phyloP scores from a whole-genome alignment of 441 rosid species.

The Flueggea neowawraea region DNA sequence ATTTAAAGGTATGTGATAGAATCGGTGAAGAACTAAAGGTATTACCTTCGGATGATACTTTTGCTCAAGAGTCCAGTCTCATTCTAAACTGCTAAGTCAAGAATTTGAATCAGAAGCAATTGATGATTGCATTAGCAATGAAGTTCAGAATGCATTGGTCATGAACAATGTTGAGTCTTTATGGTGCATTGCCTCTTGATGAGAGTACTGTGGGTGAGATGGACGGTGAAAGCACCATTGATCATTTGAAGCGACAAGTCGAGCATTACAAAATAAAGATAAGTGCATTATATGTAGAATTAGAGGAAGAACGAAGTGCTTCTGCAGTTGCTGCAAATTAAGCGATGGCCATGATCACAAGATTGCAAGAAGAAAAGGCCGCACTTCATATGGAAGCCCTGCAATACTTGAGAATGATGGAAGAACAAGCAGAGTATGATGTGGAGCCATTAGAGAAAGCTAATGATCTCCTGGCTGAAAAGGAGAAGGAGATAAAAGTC shows the following conservation, averaged over 20 bases:
- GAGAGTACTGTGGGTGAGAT: constrained; percentile 19
- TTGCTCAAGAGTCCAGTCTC: constrained; percentile 16
- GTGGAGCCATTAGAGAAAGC: constrained; percentile 74
- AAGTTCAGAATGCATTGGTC: constrained; percentile 14
- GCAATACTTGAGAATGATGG: constrained; percentile 92
- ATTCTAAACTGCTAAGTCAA: constrained; percentile 13
- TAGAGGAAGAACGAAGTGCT: constrained; percentile 94
- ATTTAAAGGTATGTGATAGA: constrained; percentile 17
- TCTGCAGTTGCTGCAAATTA: constrained; percentile 80
- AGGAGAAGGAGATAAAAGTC: constrained; percentile 76
- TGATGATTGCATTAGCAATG: constrained; percentile 23
- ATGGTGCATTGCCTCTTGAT: constrained; percentile 13
- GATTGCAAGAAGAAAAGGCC: constrained; percentile 92
- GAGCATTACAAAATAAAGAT: constrained; percentile 54
- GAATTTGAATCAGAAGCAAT: constrained; percentile 20
- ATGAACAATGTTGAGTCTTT: constrained; percentile 24
- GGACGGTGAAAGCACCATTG: constrained; percentile 45
- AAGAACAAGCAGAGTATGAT: constrained; percentile 93
- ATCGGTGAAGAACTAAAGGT: constrained; percentile 22
- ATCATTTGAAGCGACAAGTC: constrained; percentile 62
- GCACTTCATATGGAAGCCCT: constrained; percentile 86
- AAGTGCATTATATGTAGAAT: constrained; percentile 56
- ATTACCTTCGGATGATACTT: constrained; percentile 11
- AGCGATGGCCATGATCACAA: constrained; percentile 97
- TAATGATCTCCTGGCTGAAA: constrained; percentile 68